Conservation (phyloP, 257 asterid species). For the Voacanga thouarsii region DNA sequence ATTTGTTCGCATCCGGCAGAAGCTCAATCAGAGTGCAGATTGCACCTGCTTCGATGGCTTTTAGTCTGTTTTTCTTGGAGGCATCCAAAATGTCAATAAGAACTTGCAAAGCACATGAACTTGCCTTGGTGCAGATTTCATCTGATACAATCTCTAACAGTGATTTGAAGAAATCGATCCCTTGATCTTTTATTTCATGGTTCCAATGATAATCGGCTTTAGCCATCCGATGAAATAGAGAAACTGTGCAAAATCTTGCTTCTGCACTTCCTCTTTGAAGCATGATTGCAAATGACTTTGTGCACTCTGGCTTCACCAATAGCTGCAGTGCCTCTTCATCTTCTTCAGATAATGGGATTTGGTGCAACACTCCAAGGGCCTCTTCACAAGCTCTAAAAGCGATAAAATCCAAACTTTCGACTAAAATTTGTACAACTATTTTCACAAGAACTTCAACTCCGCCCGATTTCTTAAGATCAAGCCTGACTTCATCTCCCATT, state of each 20-base stretch:
- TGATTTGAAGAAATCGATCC: conserved; percentile 71
- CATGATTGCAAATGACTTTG: conserved; percentile 57
- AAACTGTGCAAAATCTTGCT: conserved; percentile 53
- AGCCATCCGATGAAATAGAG: conserved; percentile 45
- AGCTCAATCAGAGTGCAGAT: conserved; percentile 66
- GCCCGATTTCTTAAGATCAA: conserved; percentile 52
- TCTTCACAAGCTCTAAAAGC: conserved; percentile 75
- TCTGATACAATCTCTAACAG: conserved; percentile 66
- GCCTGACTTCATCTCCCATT: conserved; percentile 34
- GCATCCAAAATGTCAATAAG: conserved; percentile 42
- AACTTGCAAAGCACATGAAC: conserved; percentile 56
- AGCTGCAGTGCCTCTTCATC: conserved; percentile 31
- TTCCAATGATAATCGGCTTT: conserved; percentile 49
- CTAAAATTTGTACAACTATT: conserved; percentile 50
- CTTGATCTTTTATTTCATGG: conserved; percentile 45
- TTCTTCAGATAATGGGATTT: conserved; percentile 36
- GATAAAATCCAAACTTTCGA: conserved; percentile 50
- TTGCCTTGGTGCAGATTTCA: conserved; percentile 50
- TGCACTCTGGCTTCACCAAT: conserved; percentile 48
- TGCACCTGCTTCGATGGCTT: conserved; percentile 78
- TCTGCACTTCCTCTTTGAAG: conserved; percentile 75
- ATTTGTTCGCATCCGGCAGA: conserved; percentile 57
- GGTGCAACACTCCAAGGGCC: conserved; percentile 52
- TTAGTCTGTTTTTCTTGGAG: conserved; percentile 61
- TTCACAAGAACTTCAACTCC: conserved; percentile 58